These are phyloP conservation scores for Trypanosoma boissoni DNA, from an alignment of 208 protist genomes.

Conservation along the genomic window DNA sequence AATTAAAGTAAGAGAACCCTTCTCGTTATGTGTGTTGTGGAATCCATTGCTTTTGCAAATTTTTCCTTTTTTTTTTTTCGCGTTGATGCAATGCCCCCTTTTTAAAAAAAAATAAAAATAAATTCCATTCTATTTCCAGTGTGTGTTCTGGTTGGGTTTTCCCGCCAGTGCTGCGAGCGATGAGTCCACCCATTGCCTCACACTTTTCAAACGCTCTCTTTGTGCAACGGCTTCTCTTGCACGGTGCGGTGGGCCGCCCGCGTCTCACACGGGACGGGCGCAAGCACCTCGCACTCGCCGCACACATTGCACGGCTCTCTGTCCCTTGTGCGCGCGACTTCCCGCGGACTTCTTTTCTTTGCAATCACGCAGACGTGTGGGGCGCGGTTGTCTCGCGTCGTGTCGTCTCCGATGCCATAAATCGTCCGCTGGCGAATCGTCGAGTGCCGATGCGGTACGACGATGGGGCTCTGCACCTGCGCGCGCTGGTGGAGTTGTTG, in stretches of 20 bases:
- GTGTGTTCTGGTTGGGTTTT: too few relatives aligned
- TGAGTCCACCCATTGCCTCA: conserved; percentile 38
- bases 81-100: conserved; percentile 9
- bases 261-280: conserved; percentile 6
- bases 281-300: conserved; percentile 3
- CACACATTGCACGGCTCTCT: conserved; percentile 20
- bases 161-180: too few relatives aligned
- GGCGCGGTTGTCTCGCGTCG: neutral
- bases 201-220: conserved; percentile 58
- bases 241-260: conserved; percentile 28
- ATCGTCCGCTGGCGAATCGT: neutral
- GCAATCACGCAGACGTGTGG: neutral
- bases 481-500: conserved; percentile 31
- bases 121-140: too few relatives aligned
- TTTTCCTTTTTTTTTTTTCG: conserved; percentile 1
- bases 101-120: too few relatives aligned
- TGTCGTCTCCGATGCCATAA: conserved; percentile 15
- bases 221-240: conserved; percentile 64
- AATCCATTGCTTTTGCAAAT: conserved; percentile 10
- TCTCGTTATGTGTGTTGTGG: conserved; percentile 3
- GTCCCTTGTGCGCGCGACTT: neutral
- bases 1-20: too few relatives aligned
- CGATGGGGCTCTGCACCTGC: conserved; percentile 42
- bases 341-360: neutral
- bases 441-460: conserved; percentile 43